Base-by-base conservation (phyloP, 2,329 filamentous ascomycete genomes). In the Apiospora phragmitis region DNA sequence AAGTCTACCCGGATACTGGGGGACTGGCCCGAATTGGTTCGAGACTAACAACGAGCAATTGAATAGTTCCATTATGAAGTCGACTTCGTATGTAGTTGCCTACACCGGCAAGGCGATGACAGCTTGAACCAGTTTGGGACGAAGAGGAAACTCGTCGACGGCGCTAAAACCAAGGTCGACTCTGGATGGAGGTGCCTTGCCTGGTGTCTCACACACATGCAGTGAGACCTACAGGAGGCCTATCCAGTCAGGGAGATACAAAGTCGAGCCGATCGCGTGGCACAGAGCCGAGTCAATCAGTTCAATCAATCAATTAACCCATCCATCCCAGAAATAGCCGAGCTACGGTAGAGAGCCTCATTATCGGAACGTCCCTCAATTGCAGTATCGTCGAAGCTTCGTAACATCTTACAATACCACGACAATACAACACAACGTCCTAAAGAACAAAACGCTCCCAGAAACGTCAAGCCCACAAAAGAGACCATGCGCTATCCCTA, bases 401-500 rank as follows among this genome's bases (percentile, higher is more conserved):
- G 38, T 35, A 35, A 35, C 38, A 41, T 8, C 43, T 9, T n/a
- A 45, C 43, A 45, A 45, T 21, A 45, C 42, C 7, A 45, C 4
- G 4, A 35, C 35, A 47, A 47, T 16, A 1, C 47, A 12, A 29
- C 12, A 12, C n/a, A 51, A 24, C 47, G 45, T 26, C 47, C n/a
- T 24, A 51, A 24, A 21, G 35, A 35, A 41, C 38, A 47, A 18
- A 47, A 47, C n/a, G 11, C 43, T n/a, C 5, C 43, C 47, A 49
- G n/a, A 55, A 68, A 51, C 67, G 47, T 38, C 67, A n/a, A 45
- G 47, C 21, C 51, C 55, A 62, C 41, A 43, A 65, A n/a, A 69
- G 41, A 65, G 51, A 32, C 42, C 51, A 66, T 66, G n/a, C 35
- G 35, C 69, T 65, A 70, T 70, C 41, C 69, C 69, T 43, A 65